phyloP scores from a whole-genome alignment of 2,329 filamentous ascomycete genomes.

The Epichloe sp. region DNA sequence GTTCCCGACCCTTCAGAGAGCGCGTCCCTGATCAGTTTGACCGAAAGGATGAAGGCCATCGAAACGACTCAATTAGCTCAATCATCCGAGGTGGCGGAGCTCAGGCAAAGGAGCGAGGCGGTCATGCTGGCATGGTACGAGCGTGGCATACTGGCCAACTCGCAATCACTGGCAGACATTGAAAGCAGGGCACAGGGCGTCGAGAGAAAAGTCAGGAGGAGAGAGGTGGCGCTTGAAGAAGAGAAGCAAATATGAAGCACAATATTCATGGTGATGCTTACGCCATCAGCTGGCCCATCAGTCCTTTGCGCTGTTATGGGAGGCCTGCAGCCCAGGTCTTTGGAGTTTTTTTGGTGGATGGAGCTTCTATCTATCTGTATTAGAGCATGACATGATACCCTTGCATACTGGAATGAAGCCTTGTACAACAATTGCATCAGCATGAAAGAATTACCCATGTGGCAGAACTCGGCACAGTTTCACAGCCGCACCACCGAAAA shows the following conservation, averaged over 20 bases:
- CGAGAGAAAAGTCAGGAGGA: constrained; percentile 52
- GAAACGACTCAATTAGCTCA: constrained; percentile 50
- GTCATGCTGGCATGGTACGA: constrained; percentile 62
- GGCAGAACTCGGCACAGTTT: too few species aligned
- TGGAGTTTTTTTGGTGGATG: too few species aligned
- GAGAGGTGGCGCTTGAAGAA: constrained; percentile 45
- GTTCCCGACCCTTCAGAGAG: constrained; percentile 42
- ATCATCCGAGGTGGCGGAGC: constrained; percentile 46
- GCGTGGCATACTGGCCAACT: constrained; percentile 52
- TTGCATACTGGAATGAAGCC: too few species aligned
- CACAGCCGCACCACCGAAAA: too few species aligned
- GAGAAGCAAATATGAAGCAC: constrained; percentile 23
- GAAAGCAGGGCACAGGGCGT: constrained; percentile 53
- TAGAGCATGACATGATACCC: too few species aligned
- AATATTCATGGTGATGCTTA: background rate
- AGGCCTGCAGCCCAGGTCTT: too few species aligned
- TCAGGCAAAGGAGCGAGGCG: constrained; percentile 49
- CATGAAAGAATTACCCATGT: too few species aligned
- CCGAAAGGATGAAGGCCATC: constrained; percentile 48
- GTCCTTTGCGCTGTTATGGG: too few species aligned
- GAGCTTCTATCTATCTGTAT: too few species aligned
- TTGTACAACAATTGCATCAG: too few species aligned
- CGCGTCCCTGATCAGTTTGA: constrained; percentile 42
- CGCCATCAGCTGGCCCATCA: too few species aligned
- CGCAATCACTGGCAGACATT: constrained; percentile 56